Percentiles rank a stretch among this genome's conserved stretches.
phyloP scores from a whole-genome alignment of 768 basidiomycete species.

The Coprinellus micaceus region DNA sequence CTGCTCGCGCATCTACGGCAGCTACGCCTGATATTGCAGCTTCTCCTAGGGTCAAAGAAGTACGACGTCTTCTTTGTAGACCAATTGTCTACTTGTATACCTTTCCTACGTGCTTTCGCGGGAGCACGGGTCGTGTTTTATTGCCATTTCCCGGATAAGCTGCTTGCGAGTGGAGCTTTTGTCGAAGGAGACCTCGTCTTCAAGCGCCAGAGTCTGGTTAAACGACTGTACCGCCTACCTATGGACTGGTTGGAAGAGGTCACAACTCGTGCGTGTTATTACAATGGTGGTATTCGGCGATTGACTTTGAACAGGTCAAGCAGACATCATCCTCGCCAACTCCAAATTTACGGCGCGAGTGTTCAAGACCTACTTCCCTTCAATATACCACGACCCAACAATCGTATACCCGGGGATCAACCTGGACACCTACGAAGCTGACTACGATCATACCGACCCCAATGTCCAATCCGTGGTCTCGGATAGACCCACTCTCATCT shows the following conservation, averaged over 20 bases:
- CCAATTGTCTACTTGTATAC: constrained; percentile 90
- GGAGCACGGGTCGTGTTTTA: constrained; percentile 91
- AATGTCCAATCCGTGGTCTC: constrained; percentile 55
- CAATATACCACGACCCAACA: constrained; percentile 55
- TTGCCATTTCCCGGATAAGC: constrained; percentile 96
- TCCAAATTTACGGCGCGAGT: constrained; percentile 86
- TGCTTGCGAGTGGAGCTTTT: constrained; percentile 71
- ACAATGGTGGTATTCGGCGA: no score
- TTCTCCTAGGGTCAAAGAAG: constrained; percentile 48
- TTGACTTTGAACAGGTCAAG: no score
- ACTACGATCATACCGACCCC: constrained; percentile 39
- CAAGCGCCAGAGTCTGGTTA: constrained; percentile 49
- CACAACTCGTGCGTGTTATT: constrained; percentile 75
- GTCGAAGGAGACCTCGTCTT: constrained; percentile 49
- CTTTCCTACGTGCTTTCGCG: constrained; percentile 65
- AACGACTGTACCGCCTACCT: constrained; percentile 77
- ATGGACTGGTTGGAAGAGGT: constrained; percentile 89
- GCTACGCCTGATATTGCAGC: constrained; percentile 68
- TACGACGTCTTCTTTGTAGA: constrained; percentile 93
- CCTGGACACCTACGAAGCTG: constrained; percentile 59
- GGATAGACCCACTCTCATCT: constrained; percentile 73
- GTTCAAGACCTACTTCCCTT: constrained; percentile 71
- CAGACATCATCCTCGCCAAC: constrained; percentile 89
- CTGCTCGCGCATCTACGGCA: constrained; percentile 87
- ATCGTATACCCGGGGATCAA: constrained; percentile 98